A percentile compares a stretch with the other conserved stretches of the same genome.
These are phyloP conservation scores for Colletotrichum euphorbiae DNA, from an alignment of 2,329 filamentous ascomycete genomes.

Conservation along the genomic window DNA sequence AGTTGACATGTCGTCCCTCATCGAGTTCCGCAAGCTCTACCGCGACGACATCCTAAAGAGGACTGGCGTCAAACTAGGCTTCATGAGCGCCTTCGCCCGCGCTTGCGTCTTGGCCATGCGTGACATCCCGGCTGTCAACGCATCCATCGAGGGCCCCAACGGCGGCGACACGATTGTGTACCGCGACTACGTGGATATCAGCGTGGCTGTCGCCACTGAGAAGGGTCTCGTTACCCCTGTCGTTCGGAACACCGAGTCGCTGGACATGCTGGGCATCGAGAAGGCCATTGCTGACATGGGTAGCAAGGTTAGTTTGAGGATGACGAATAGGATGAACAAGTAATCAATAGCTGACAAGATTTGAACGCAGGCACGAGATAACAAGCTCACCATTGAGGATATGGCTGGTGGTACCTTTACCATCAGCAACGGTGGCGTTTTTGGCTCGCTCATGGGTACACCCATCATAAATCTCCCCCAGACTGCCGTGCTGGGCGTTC, in stretches of 20 bases:
- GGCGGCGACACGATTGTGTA: conserved; percentile 98
- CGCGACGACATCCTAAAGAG: conserved; percentile 97
- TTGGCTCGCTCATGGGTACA: conserved; percentile 96
- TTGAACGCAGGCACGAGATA: conserved; percentile 79
- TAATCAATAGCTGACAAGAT: conserved; percentile 18
- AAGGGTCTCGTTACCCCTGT: conserved; percentile 98
- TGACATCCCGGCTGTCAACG: conserved; percentile 94
- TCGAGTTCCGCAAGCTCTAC: conserved; percentile 97
- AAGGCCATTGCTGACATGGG: conserved; percentile 91
- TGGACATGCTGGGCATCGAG: conserved; percentile 92
- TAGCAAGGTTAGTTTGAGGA: conserved; percentile 76
- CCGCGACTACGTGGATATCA: conserved; percentile 97
- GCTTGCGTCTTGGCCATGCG: conserved; percentile 93
- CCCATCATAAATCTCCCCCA: conserved; percentile 98
- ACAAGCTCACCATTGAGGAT: conserved; percentile 98
- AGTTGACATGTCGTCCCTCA: conserved; percentile 97
- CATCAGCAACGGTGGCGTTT: conserved; percentile 97
- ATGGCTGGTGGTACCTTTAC: conserved; percentile 99
- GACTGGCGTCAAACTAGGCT: conserved; percentile 97
- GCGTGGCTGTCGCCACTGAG: conserved; percentile 95
- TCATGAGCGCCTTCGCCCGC: conserved; percentile 97
- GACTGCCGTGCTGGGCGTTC: conserved; percentile 89
- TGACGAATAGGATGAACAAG: too few relatives aligned
- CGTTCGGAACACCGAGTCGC: conserved; percentile 88
- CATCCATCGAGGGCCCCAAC: conserved; percentile 94